These are phyloP conservation scores for Mycena floridula DNA, from an alignment of 768 basidiomycete species.

Conservation along the genomic window DNA sequence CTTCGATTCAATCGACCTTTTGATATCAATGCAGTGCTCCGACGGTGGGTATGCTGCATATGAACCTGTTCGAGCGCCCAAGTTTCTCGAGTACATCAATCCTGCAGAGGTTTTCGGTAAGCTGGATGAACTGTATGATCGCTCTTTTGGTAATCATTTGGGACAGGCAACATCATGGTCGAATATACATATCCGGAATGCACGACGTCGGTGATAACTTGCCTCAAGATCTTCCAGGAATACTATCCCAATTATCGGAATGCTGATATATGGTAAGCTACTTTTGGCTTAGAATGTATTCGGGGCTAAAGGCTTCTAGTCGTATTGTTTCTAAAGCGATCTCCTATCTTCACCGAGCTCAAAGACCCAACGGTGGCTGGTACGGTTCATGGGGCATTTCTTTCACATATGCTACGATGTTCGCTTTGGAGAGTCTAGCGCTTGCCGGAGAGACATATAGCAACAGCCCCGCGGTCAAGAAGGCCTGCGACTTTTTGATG, in stretches of 20 bases:
- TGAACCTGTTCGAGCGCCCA: constrained; percentile 79
- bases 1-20: constrained; percentile 79
- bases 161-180: constrained; percentile 87
- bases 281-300: neutral
- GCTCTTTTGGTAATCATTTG: neutral
- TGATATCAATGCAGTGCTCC: constrained; percentile 82
- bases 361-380: constrained; percentile 87
- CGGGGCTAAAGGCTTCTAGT: constrained; percentile 26
- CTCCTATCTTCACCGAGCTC: constrained; percentile 70
- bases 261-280: constrained; percentile 67
- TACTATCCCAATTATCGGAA: constrained; percentile 75
- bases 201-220: constrained; percentile 92
- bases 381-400: constrained; percentile 96
- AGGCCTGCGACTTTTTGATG: constrained; percentile 82
- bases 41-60: constrained; percentile 93
- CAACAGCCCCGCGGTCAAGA: constrained; percentile 58
- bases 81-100: constrained; percentile 81
- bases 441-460: constrained; percentile 85
- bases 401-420: constrained; percentile 96
- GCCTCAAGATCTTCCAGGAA: constrained; percentile 78
- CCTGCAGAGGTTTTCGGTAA: constrained; percentile 94
- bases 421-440: constrained; percentile 85
- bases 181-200: constrained; percentile 97
- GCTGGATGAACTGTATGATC: constrained; percentile 12
- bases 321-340: constrained; percentile 64